phyloP scores from a whole-genome alignment of 1,139 yeast genomes.

The Suhomyces bribrorum region DNA sequence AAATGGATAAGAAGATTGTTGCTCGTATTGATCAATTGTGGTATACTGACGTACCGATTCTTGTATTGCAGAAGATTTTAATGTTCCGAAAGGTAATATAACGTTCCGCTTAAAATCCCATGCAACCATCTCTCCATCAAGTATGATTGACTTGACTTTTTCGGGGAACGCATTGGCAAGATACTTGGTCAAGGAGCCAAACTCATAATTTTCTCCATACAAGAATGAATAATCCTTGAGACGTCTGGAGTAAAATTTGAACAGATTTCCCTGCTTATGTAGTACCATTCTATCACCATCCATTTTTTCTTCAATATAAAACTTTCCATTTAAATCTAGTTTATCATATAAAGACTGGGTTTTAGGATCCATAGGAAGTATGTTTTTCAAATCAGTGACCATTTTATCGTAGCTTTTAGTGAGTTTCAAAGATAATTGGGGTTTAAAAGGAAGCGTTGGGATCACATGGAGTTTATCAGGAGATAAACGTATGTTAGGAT shows the following conservation, averaged over 20 bases:
- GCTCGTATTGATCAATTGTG: conserved; percentile 39
- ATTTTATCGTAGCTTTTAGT: conserved; percentile 49
- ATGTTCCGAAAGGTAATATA: conserved; percentile 76
- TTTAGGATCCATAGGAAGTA: conserved; percentile 24
- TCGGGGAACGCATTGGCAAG: conserved; percentile 46
- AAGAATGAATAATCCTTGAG: conserved; percentile 72
- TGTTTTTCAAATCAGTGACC: conserved; percentile 41
- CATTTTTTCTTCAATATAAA: conserved; percentile 84
- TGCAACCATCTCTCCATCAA: conserved; percentile 95
- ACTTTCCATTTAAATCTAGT: conserved; percentile 34
- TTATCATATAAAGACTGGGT: conserved; percentile 20
- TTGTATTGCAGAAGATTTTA: conserved; percentile 68
- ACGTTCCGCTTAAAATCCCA: conserved; percentile 65
- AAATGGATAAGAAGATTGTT: conserved; percentile 55
- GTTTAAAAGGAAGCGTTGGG: conserved; percentile 60
- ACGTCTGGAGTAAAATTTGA: conserved; percentile 66
- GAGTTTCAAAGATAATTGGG: conserved; percentile 66
- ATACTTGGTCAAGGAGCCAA: conserved; percentile 64
- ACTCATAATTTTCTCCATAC: conserved; percentile 64
- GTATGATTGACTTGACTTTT: conserved; percentile 50
- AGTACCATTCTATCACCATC: conserved; percentile 90
- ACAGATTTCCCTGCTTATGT: conserved; percentile 53
- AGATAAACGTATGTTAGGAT: conserved; percentile 47
- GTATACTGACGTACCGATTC: conserved; percentile 47
- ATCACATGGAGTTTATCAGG: conserved; percentile 48